Evolutionary conservation across 257 asterid genomes (phyloP).

Genomic region (Echium plantagineum): DNA sequence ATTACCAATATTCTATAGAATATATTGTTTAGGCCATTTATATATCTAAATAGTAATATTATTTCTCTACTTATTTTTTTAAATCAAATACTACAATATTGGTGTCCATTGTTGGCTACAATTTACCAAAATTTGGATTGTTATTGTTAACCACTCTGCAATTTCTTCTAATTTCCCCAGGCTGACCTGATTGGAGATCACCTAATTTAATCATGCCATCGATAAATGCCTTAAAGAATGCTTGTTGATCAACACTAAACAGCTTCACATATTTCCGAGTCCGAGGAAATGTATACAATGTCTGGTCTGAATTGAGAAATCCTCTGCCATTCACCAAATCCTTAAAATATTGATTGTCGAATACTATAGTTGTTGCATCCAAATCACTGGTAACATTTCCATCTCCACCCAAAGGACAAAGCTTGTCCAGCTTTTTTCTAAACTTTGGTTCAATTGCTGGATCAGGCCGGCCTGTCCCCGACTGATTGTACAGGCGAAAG

Average conservation of each 20-base stretch:
- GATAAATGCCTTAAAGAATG: conserved; percentile 46
- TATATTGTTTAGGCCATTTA: too few relatives aligned
- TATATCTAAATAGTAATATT: too few relatives aligned
- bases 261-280: conserved; percentile 44
- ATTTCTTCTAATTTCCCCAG: conserved; percentile 56
- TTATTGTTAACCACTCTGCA: conserved; percentile 44
- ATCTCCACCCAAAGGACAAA: conserved; percentile 68
- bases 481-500: conserved; percentile 84
- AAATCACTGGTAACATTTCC: conserved; percentile 50
- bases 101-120: too few relatives aligned
- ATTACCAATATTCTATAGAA: too few relatives aligned
- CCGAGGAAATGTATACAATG: conserved; percentile 27
- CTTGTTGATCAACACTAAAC: conserved; percentile 26
- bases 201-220: conserved; percentile 75
- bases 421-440: conserved; percentile 34
- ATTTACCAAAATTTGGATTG: too few relatives aligned
- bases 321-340: conserved; percentile 67
- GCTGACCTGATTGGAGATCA: conserved; percentile 45
- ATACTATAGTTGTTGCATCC: conserved; percentile 56
- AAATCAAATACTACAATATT: too few relatives aligned
- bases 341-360: conserved; percentile 70
- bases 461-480: conserved; percentile 78
- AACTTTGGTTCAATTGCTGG: conserved; percentile 50
- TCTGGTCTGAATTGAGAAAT: conserved; percentile 75
- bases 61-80: too few relatives aligned